These are phyloP conservation scores for Begonia loranthoides DNA, from an alignment of 306 rosid genomes.

Conservation along the genomic window DNA sequence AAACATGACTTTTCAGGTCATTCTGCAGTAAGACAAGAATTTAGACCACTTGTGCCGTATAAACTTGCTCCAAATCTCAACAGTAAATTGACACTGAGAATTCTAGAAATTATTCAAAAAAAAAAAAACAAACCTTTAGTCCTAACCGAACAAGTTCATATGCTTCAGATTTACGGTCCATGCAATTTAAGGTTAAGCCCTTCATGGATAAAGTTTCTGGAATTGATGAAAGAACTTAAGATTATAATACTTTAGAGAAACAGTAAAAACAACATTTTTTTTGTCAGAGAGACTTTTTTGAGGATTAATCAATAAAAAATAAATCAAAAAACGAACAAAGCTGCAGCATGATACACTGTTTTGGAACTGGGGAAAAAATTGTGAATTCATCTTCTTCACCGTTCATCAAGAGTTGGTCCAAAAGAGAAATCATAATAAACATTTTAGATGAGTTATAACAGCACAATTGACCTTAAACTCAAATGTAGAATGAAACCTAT, in stretches of 20 bases:
- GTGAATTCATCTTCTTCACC: too few relatives aligned
- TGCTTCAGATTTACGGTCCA: constrained; percentile 99
- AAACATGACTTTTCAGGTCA: constrained; percentile 97
- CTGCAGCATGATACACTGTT: too few relatives aligned
- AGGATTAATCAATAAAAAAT: too few relatives aligned
- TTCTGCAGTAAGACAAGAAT: constrained; percentile 44
- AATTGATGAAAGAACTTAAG: background rate
- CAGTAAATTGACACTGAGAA: background rate
- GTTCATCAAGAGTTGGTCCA: too few relatives aligned
- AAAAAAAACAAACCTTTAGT: constrained; percentile 49
- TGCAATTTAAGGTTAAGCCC: constrained; percentile 92
- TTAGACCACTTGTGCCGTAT: constrained; percentile 7
- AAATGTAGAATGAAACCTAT: too few relatives aligned
- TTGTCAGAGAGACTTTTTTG: too few relatives aligned
- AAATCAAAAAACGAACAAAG: too few relatives aligned
- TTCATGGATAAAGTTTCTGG: constrained; percentile 97
- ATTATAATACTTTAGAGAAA: background rate
- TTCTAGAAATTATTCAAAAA: constrained; percentile 1
- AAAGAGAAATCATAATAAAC: too few relatives aligned
- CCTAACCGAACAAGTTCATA: constrained; percentile 94
- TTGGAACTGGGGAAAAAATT: too few relatives aligned
- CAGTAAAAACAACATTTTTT: too few relatives aligned
- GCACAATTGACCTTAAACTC: too few relatives aligned
- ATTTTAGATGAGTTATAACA: too few relatives aligned
- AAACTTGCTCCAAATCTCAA: background rate